phyloP scores from a whole-genome alignment of 108 stramenopile species.

The Pseudonitzschia delicatissima region DNA sequence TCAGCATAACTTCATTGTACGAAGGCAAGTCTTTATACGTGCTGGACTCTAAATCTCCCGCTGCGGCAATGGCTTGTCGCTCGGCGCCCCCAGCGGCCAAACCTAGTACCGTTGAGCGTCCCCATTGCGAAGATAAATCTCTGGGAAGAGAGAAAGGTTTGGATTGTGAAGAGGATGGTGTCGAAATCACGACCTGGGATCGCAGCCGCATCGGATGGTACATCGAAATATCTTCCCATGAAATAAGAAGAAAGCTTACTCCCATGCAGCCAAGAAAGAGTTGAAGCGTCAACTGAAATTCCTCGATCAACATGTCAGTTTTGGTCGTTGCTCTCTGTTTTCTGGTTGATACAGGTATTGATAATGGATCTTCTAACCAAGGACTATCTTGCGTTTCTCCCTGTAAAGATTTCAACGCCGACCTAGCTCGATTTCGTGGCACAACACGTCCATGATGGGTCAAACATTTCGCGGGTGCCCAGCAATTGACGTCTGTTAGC shows the following conservation, averaged over 20 bases:
- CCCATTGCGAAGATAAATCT: conserved; percentile 1
- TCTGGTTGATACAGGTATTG: neutral
- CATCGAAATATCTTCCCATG: conserved; percentile 32
- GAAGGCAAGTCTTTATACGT: conserved; percentile 31
- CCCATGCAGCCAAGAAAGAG: conserved; percentile 18
- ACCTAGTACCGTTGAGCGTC: conserved; percentile 24
- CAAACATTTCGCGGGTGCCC: too few relatives aligned
- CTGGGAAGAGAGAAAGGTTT: neutral
- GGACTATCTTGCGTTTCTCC: neutral
- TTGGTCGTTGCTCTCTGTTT: neutral
- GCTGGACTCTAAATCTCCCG: conserved; percentile 11
- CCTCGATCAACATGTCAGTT: neutral
- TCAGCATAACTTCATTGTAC: conserved; percentile 83
- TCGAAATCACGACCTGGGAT: neutral
- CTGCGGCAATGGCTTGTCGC: conserved; percentile 7
- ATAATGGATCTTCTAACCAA: neutral
- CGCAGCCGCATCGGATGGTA: conserved; percentile 22
- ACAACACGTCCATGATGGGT: too few relatives aligned
- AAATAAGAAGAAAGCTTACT: conserved; percentile 10
- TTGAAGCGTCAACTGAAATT: conserved; percentile 3
- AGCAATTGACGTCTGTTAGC: too few relatives aligned
- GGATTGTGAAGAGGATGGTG: neutral
- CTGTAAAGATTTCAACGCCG: neutral
- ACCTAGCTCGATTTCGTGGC: neutral
- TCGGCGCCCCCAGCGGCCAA: conserved; percentile 23